These are phyloP conservation scores for Psilocybe mexicana DNA, from an alignment of 1,284 basidiomycete species.

Conservation along the genomic window DNA sequence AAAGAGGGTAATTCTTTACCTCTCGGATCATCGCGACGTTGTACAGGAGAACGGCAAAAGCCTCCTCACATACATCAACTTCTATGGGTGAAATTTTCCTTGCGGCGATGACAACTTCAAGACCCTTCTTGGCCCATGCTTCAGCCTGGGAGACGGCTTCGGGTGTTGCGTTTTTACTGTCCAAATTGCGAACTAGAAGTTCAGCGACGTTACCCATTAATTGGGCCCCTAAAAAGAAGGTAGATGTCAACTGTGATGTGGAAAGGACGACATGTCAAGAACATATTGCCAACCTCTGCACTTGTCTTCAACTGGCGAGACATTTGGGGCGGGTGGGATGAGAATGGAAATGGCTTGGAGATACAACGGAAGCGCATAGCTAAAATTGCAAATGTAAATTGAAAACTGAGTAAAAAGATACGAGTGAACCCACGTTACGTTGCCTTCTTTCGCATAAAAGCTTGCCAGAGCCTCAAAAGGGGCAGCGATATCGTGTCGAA, in stretches of 20 bases:
- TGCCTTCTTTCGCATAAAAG: constrained; percentile 62
- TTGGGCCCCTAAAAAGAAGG: constrained; percentile 53
- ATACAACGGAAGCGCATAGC: constrained; percentile 67
- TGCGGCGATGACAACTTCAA: constrained; percentile 47
- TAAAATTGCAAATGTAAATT: constrained; percentile 26
- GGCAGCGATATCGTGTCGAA: constrained; percentile 61
- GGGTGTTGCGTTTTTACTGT: constrained; percentile 33
- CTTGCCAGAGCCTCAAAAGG: constrained; percentile 68
- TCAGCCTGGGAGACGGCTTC: constrained; percentile 57
- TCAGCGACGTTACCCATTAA: constrained; percentile 71
- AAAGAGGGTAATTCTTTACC: constrained; percentile 26
- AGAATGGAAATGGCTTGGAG: constrained; percentile 67
- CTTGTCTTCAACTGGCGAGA: constrained; percentile 47
- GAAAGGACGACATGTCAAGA: constrained; percentile 2
- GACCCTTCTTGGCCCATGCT: constrained; percentile 58
- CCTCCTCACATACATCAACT: constrained; percentile 51
- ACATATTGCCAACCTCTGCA: constrained; percentile 50
- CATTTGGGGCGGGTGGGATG: constrained; percentile 48
- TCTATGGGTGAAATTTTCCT: constrained; percentile 28
- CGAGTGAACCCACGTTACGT: constrained; percentile 55
- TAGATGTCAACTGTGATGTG: not conserved
- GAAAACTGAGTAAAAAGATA: not conserved
- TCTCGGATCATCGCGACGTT: constrained; percentile 54
- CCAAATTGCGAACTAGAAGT: constrained; percentile 50
- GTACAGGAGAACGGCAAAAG: constrained; percentile 59